phyloP scores from a whole-genome alignment of 495 filamentous ascomycete species.

The Beverwykella pulmonaria region DNA sequence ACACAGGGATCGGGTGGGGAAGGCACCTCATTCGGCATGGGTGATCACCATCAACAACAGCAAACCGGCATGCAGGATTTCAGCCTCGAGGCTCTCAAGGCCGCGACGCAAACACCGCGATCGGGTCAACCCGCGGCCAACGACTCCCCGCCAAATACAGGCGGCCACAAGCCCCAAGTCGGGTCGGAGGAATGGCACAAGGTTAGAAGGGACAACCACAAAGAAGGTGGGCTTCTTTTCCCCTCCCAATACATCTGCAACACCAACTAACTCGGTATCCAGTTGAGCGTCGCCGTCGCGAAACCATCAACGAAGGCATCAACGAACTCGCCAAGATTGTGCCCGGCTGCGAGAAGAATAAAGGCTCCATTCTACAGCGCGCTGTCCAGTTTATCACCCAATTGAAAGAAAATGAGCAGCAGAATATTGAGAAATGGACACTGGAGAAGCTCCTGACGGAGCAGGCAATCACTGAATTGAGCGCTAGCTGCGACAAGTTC shows the following conservation, averaged over 20 bases:
- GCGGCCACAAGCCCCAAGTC: slow-evolving; percentile 75
- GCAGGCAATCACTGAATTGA: slow-evolving; percentile 91
- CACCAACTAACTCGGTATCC: not conserved
- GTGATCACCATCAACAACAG: slow-evolving; percentile 40
- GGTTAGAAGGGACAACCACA: slow-evolving; percentile 96
- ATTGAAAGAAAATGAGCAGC: slow-evolving; percentile 88
- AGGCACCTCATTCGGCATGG: slow-evolving; percentile 41
- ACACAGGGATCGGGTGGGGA: slow-evolving; percentile 42
- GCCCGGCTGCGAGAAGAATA: slow-evolving; percentile 98
- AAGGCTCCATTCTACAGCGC: slow-evolving; percentile 92
- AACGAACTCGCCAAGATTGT: slow-evolving; percentile 98
- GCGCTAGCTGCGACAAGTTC: slow-evolving; percentile 82
- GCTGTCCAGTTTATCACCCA: slow-evolving; percentile 93
- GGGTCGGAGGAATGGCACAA: slow-evolving; percentile 98
- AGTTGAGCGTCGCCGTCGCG: slow-evolving; percentile 96
- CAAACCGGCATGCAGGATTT: slow-evolving; percentile 40
- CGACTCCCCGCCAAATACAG: slow-evolving; percentile 47
- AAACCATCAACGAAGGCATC: slow-evolving; percentile 99
- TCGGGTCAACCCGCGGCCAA: slow-evolving; percentile 50
- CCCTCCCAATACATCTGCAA: not conserved
- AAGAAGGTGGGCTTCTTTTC: slow-evolving; percentile 72
- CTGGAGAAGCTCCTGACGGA: slow-evolving; percentile 92
- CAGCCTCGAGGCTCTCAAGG: slow-evolving; percentile 39
- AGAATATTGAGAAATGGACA: slow-evolving; percentile 96
- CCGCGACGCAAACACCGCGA: slow-evolving; percentile 24